Conservation (phyloP, 352 stramenopile genomes). For the Globisporangium acanthophoron region DNA sequence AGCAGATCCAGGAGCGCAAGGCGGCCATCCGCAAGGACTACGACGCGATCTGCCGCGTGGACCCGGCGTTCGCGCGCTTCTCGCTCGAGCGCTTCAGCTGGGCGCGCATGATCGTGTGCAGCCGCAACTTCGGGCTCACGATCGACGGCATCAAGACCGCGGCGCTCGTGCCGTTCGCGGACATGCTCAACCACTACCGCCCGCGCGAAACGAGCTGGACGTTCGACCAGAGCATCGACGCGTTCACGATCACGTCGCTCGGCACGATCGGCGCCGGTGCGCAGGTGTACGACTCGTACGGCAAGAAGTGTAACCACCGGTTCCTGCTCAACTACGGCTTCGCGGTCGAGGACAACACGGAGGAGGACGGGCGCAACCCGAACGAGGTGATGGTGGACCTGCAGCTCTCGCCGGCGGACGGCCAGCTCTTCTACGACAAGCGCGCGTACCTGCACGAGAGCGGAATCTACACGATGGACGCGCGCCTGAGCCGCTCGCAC, state of each 20-base stretch:
- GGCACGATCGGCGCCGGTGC: slow-evolving; percentile 66
- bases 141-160: slow-evolving; percentile 96
- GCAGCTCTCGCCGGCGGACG: slow-evolving; percentile 53
- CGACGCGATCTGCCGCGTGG: slow-evolving; percentile 91
- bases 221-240: slow-evolving; percentile 78
- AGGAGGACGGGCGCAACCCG: slow-evolving; percentile 97
- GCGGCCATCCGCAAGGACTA: slow-evolving; percentile 97
- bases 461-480: slow-evolving; percentile 84
- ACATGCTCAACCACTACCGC: slow-evolving; percentile 99
- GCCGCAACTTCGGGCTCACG: slow-evolving; percentile 97
- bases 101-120: slow-evolving; percentile 98
- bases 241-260: slow-evolving; percentile 89
- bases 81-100: slow-evolving; percentile 97
- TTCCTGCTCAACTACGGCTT: slow-evolving; percentile 99
- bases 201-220: slow-evolving; percentile 96
- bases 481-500: slow-evolving; percentile 80
- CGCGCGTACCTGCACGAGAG: slow-evolving; percentile 80
- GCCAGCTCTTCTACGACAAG: slow-evolving; percentile 82
- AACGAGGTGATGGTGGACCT: slow-evolving; percentile 95
- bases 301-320: slow-evolving; percentile 99
- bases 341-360: slow-evolving; percentile 97
- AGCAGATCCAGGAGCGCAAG: slow-evolving; percentile 95
- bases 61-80: slow-evolving; percentile 89
- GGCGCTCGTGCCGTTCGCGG: slow-evolving; percentile 97
- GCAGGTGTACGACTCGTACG: slow-evolving; percentile 99